Conservation (phyloP, 768 basidiomycete genomes). For the Mrakia frigida region DNA sequence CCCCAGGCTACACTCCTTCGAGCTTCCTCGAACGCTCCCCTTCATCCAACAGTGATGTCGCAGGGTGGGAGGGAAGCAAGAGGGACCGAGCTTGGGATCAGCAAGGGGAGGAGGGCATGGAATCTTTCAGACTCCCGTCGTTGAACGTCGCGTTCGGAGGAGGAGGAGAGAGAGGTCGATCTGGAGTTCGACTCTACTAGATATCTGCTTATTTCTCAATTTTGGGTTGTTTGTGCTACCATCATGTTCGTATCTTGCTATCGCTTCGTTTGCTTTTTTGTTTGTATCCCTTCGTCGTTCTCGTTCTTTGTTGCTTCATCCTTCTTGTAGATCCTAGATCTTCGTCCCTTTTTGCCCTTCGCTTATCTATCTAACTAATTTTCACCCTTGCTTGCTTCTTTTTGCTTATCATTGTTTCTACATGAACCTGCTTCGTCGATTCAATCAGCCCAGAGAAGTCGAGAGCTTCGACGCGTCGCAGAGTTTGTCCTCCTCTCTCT, state of each 20-base stretch:
- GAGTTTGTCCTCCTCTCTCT: no score
- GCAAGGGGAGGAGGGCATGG: not conserved
- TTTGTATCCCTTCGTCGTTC: not conserved
- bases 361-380: not conserved
- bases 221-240: not conserved
- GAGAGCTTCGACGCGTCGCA: no score
- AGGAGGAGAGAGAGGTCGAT: not conserved
- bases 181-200: constrained; percentile 10
- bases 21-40: not conserved
- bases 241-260: not conserved
- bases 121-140: not conserved
- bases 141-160: not conserved
- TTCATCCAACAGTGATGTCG: not conserved
- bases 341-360: not conserved
- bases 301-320: not conserved
- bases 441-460: no score
- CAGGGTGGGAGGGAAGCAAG: not conserved
- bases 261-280: not conserved
- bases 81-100: not conserved
- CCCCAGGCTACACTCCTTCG: not conserved
- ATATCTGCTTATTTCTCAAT: not conserved
- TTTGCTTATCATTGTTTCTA: not conserved
- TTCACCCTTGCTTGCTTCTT: not conserved
- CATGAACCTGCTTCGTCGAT: no score
- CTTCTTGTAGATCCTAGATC: not conserved